Conservation (phyloP, 441 rosid genomes). For the Raphanus hybrid region DNA sequence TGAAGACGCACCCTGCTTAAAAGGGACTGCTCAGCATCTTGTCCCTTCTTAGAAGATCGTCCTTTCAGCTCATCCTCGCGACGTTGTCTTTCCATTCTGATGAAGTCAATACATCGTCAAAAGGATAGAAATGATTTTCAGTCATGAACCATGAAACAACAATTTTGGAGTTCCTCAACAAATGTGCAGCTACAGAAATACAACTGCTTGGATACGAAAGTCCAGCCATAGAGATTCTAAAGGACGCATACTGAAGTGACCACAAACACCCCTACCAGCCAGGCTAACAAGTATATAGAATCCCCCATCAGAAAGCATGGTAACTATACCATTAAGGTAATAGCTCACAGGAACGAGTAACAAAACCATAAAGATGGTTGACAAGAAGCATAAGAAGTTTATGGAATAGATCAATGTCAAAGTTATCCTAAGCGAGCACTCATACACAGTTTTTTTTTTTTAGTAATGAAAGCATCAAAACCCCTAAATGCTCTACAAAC, state of each 20-base stretch:
- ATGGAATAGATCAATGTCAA: not conserved
- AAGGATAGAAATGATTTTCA: conserved; percentile 29
- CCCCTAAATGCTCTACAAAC: not conserved
- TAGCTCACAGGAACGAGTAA: not conserved
- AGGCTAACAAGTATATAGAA: conserved; percentile 16
- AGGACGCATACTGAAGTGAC: conserved; percentile 8
- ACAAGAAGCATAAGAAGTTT: conserved; percentile 13
- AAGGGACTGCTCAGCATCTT: conserved; percentile 87
- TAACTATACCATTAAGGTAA: conserved; percentile 4
- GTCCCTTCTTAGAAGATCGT: conserved; percentile 85
- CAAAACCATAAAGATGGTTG: conserved; percentile 17
- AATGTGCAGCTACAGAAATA: conserved; percentile 19
- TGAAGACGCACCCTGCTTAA: conserved; percentile 70
- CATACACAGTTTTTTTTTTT: not conserved
- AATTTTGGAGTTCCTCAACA: conserved; percentile 9
- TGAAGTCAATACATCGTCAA: conserved; percentile 26
- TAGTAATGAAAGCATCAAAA: conserved; percentile 10
- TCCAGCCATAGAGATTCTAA: not conserved
- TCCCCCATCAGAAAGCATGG: conserved; percentile 16
- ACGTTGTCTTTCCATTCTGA: conserved; percentile 98
- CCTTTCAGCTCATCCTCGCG: conserved; percentile 93
- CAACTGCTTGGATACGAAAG: conserved; percentile 17
- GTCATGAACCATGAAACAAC: conserved; percentile 10
- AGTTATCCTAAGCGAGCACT: conserved; percentile 5
- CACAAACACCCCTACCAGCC: conserved; percentile 12